Evolutionary conservation across 805 yeast genomes (phyloP), one percentile per base, ranked within the genome.

Genomic region (Ogataea zsoltii): DNA sequence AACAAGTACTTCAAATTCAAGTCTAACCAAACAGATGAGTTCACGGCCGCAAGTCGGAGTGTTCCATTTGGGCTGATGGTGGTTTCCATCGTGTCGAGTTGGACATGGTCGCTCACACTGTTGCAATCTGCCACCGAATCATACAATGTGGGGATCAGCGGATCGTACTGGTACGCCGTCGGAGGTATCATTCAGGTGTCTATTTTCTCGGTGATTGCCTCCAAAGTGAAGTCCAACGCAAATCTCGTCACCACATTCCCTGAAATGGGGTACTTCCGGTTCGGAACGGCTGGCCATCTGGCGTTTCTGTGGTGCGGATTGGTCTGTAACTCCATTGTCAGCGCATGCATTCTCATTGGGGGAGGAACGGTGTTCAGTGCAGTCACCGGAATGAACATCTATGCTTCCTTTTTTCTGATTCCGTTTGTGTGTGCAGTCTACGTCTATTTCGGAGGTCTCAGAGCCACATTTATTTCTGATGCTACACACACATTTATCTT

Each of bases 391-490:
- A 71, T 75, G 69, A 66, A 71, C 49, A 61, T 63, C 13, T 70
- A 68, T 33, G 81, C 80, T 7, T 73, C 77, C 0, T 62, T 69
- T 46, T 67, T 74, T 46, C 53, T 76, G 15, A 53, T 76, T 6
- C 80, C 80, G 3, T 50, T 75, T 18, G 76, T 76, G 37, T 80
- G 77, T 16, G 59, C 71, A 38, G 57, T 73, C 19, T 78, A 77
- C 54, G 77, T 80, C 1, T 63, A 69, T 9, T 61, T 74, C 21
- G 82, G 82, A 35, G 83, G 82, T 4, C 60, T 77, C 35, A 76
- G 71, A 47, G 78, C 81, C 4, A 77, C 83, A 1, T 76, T 77
- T 52, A 62, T 77, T 32, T 71, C 82, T 3, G 82, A 77, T 51
- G 75, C 76, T 71, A 69, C 71, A 33, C 80, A 76, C 54, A 72